These are phyloP conservation scores for Citrullus amarus DNA, from an alignment of 306 rosid species.

Conservation along the genomic window DNA sequence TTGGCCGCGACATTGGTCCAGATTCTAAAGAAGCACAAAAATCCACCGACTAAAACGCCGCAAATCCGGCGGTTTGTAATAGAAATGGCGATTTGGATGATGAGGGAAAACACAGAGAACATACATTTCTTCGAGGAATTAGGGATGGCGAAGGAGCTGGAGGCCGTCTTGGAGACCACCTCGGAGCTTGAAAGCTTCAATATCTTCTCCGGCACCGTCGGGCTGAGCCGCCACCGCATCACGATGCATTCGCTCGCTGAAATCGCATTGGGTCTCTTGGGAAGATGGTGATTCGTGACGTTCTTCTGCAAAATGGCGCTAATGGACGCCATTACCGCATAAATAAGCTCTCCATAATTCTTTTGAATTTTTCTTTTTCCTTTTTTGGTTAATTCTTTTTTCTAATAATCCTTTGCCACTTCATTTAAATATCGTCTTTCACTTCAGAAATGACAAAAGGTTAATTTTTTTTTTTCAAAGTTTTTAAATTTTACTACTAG, in stretches of 20 bases:
- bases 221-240: conserved; percentile 57
- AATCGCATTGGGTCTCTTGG: conserved; percentile 45
- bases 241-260: conserved; percentile 72
- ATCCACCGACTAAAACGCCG: conserved; percentile 66
- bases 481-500: too few species aligned
- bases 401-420: neutral
- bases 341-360: neutral
- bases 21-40: conserved; percentile 44
- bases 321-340: neutral
- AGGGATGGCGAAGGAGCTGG: conserved; percentile 52
- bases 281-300: too few species aligned
- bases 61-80: conserved; percentile 75
- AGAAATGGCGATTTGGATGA: conserved; percentile 85
- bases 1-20: conserved; percentile 41
- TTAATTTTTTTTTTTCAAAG: too few species aligned
- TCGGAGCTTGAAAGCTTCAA: conserved; percentile 97
- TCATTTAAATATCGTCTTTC: neutral
- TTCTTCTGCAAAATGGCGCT: neutral
- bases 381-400: neutral
- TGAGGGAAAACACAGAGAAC: conserved; percentile 50
- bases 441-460: neutral
- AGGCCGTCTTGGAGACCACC: conserved; percentile 69
- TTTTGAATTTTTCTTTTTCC: neutral
- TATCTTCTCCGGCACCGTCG: conserved; percentile 80
- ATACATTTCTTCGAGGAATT: conserved; percentile 33